Evolutionary conservation across 495 filamentous ascomycete genomes (phyloP).

Genomic region (Xylaria bambusicola): DNA sequence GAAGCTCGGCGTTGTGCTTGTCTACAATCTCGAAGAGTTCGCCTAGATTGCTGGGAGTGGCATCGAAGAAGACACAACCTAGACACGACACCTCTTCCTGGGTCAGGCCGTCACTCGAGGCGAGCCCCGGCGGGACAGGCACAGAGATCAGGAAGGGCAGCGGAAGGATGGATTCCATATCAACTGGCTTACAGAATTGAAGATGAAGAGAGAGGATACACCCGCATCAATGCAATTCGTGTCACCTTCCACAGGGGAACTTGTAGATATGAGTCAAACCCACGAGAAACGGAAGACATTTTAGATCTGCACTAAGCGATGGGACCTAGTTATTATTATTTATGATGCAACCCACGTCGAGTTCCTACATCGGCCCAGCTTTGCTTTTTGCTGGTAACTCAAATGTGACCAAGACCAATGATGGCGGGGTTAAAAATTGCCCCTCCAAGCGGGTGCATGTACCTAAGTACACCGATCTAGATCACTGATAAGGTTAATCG

Average conservation of each 20-base stretch:
- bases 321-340: too few relatives aligned
- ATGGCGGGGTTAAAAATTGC: conserved; percentile 15
- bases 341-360: conserved; percentile 18
- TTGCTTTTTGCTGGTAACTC: conserved; percentile 9
- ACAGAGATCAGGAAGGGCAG: conserved; percentile 62
- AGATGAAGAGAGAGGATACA: not conserved
- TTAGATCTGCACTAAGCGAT: not conserved
- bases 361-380: conserved; percentile 16
- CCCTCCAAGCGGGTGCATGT: conserved; percentile 11
- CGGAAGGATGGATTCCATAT: conserved; percentile 58
- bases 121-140: conserved; percentile 54
- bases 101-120: conserved; percentile 55
- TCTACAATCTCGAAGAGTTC: conserved; percentile 67
- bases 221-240: too few relatives aligned
- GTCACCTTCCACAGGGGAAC: too few relatives aligned
- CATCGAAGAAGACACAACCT: conserved; percentile 72
- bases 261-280: conserved; percentile 24
- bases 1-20: conserved; percentile 64
- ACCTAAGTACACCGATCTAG: not conserved
- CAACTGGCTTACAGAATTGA: conserved; percentile 11
- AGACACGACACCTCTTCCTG: conserved; percentile 76
- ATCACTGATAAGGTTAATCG: too few relatives aligned
- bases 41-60: conserved; percentile 57
- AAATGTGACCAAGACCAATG: too few relatives aligned
- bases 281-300: conserved; percentile 14